These are phyloP conservation scores for Podaxis mareebaensis DNA, from an alignment of 768 basidiomycete genomes.

Conservation along the genomic window DNA sequence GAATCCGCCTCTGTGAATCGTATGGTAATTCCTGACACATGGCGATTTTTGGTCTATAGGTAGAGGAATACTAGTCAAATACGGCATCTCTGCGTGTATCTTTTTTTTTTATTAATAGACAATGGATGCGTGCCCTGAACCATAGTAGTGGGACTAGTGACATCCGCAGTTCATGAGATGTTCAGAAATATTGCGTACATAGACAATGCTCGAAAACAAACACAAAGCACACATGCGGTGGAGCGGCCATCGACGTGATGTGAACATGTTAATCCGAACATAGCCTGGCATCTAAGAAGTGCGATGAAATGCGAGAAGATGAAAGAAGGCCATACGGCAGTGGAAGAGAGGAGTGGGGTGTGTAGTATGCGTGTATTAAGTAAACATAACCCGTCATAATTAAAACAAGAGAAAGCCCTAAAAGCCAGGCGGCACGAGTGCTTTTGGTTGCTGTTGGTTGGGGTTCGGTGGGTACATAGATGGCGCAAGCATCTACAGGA, in stretches of 20 bases:
- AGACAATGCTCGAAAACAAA: background rate
- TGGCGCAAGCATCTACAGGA: slow-evolving; percentile 70
- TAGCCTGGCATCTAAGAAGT: slow-evolving; percentile 17
- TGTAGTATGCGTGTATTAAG: slow-evolving; percentile 22
- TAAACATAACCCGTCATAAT: slow-evolving; percentile 7
- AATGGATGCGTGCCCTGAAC: slow-evolving; percentile 8
- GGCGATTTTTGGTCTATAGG: slow-evolving; percentile 18
- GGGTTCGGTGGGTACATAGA: slow-evolving; percentile 51
- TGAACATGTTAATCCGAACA: slow-evolving; percentile 7
- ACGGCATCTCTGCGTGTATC: slow-evolving; percentile 12
- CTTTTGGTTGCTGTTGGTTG: slow-evolving; percentile 48
- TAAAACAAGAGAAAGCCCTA: slow-evolving; percentile 28
- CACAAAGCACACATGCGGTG: slow-evolving; percentile 1
- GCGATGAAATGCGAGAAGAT: background rate
- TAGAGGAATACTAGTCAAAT: slow-evolving; percentile 28
- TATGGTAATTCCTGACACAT: slow-evolving; percentile 5
- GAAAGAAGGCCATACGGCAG: background rate
- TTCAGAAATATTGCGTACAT: background rate
- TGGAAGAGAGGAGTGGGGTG: slow-evolving; percentile 1
- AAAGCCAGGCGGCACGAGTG: slow-evolving; percentile 85
- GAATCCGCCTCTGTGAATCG: slow-evolving; percentile 12
- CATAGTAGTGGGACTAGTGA: slow-evolving; percentile 1
- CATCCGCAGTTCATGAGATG: slow-evolving; percentile 14
- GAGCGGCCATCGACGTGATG: background rate
- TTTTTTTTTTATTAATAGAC: slow-evolving; percentile 16